Conservation (phyloP, 2,329 filamentous ascomycete species). For the Paecilomyces fulvus region DNA sequence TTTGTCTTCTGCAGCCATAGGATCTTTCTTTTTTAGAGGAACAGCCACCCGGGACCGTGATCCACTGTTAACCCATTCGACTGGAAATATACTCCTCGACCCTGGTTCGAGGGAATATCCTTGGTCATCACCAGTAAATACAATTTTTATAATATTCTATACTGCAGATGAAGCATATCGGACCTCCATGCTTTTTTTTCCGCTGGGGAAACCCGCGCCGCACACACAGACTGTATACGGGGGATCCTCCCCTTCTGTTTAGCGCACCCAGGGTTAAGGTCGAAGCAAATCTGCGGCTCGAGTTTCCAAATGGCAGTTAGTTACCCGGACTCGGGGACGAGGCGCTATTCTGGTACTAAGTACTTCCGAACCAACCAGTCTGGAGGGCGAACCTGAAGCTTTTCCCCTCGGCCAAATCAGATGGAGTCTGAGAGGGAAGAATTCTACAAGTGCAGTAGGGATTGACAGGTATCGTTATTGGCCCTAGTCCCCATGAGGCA, state of each 20-base stretch:
- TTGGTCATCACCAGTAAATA: neutral
- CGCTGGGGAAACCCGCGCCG: neutral
- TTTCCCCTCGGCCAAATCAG: neutral
- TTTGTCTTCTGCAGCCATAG: neutral
- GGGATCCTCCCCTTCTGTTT: neutral
- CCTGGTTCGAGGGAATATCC: neutral
- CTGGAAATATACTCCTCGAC: neutral
- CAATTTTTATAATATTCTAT: neutral
- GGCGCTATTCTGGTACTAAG: neutral
- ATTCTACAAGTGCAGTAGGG: neutral
- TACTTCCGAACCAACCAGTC: neutral
- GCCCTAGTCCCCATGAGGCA: neutral
- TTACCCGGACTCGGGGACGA: neutral
- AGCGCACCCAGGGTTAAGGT: neutral
- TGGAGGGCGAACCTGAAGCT: neutral
- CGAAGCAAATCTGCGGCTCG: neutral
- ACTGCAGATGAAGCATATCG: neutral
- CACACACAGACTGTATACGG: neutral
- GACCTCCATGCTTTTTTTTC: neutral
- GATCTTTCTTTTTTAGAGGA: neutral
- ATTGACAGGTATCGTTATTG: neutral
- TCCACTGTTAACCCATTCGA: neutral
- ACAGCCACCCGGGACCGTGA: neutral
- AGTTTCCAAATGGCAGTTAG: neutral
- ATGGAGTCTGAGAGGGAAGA: neutral